A percentile compares a stretch with the other conserved stretches of the same genome.
Evolutionary conservation across 306 rosid genomes (phyloP).

Genomic region (Glycine tomentella): DNA sequence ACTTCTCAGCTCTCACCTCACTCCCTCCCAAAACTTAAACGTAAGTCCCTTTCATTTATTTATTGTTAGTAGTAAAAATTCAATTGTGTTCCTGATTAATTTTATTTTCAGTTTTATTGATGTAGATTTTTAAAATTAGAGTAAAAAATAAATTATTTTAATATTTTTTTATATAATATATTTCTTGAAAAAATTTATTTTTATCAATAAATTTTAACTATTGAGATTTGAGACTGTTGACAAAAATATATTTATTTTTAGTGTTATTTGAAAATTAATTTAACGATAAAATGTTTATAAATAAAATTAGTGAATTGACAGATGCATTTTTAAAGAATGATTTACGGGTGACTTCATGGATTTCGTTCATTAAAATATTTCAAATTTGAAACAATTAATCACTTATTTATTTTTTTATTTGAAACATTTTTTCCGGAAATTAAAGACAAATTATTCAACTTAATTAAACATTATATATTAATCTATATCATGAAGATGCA

Average conservation of each 20-base stretch:
- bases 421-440: too few relatives aligned
- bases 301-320: too few relatives aligned
- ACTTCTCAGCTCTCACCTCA: not conserved
- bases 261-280: too few relatives aligned
- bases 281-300: too few relatives aligned
- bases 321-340: too few relatives aligned
- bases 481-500: not conserved
- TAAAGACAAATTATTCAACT: not conserved
- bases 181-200: not conserved
- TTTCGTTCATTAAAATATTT: too few relatives aligned
- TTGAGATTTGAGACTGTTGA: not conserved
- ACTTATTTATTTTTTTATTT: too few relatives aligned
- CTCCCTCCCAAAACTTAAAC: not conserved
- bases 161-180: not conserved
- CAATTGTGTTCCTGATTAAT: not conserved
- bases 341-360: too few relatives aligned
- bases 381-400: too few relatives aligned
- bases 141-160: not conserved
- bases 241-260: too few relatives aligned
- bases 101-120: not conserved
- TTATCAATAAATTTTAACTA: not conserved
- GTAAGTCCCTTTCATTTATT: not conserved
- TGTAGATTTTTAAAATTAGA: not conserved
- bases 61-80: not conserved
- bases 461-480: not conserved